A percentile compares a stretch with the other conserved stretches of the same genome.
Evolutionary conservation across 148 eudicot genomes (phyloP).

Genomic region (Amaranthus palmeri): DNA sequence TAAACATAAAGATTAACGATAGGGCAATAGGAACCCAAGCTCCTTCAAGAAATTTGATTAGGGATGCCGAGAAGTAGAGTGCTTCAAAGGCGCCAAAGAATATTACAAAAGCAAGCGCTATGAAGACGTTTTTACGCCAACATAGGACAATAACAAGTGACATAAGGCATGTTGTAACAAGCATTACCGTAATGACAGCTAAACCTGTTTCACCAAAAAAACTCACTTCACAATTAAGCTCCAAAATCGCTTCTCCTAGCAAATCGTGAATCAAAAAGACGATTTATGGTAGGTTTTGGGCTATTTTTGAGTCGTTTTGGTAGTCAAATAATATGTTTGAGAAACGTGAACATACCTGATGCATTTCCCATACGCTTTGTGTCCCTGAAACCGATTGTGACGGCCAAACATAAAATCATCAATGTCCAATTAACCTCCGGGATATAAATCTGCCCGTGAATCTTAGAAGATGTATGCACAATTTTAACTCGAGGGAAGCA

Average conservation of each 20-base stretch:
- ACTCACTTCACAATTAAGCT: background rate
- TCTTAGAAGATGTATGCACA: conserved; percentile 81
- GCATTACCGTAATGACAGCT: conserved; percentile 96
- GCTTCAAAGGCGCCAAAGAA: conserved; percentile 90
- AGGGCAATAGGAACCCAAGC: conserved; percentile 96
- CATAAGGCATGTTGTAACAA: conserved; percentile 97
- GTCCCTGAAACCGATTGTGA: conserved; percentile 90
- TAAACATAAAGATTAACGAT: conserved; percentile 54
- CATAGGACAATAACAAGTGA: conserved; percentile 88
- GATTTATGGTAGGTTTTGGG: background rate
- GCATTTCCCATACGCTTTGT: conserved; percentile 90
- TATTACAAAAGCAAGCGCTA: conserved; percentile 62
- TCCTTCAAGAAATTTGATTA: conserved; percentile 90
- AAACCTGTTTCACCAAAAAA: conserved; percentile 51
- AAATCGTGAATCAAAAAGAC: background rate
- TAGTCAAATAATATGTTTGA: background rate
- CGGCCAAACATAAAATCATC: conserved; percentile 85
- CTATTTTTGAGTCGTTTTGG: too few species aligned
- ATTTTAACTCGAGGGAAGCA: conserved; percentile 89
- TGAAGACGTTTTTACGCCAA: conserved; percentile 65
- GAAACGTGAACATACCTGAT: conserved; percentile 48
- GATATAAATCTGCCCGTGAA: conserved; percentile 92
- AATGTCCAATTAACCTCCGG: conserved; percentile 91
- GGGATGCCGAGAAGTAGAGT: conserved; percentile 83
- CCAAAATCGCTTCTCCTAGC: background rate